Percentiles rank a stretch among this genome's conserved stretches.
phyloP scores from a whole-genome alignment of 2,329 filamentous ascomycete species.

The Penicillium sp. region DNA sequence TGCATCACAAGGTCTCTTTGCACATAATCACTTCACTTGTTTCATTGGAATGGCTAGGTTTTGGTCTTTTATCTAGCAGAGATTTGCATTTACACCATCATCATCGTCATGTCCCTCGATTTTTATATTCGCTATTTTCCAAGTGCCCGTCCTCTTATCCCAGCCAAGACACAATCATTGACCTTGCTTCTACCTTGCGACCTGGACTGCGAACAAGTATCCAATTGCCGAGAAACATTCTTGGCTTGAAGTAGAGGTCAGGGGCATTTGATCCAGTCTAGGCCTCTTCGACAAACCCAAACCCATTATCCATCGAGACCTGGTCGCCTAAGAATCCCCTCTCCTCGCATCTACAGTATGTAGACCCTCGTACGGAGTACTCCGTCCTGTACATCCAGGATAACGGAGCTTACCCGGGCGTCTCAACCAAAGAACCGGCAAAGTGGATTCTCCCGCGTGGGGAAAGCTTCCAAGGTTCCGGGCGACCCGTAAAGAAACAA shows the following conservation, averaged over 20 bases:
- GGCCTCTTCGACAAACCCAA: neutral
- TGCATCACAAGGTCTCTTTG: constrained; percentile 5
- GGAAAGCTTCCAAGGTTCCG: constrained; percentile 30
- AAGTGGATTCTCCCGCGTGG: constrained; percentile 21
- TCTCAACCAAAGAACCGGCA: neutral
- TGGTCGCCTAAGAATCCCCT: neutral
- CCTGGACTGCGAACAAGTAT: no score
- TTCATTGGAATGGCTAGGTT: neutral
- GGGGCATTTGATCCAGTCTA: neutral
- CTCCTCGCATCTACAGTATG: neutral
- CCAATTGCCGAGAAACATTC: no score
- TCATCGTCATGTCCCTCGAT: neutral
- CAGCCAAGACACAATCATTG: neutral
- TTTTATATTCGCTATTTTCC: neutral
- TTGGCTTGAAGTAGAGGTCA: neutral
- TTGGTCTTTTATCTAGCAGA: neutral
- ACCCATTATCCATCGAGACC: neutral
- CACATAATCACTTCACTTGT: constrained; percentile 20
- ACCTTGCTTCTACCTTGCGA: neutral
- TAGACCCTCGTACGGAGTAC: no score
- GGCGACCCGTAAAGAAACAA: constrained; percentile 22
- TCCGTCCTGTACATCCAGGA: neutral
- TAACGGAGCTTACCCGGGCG: neutral
- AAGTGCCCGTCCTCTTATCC: neutral
- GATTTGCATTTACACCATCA: neutral